phyloP scores from a whole-genome alignment of 805 yeast species.

The Grigorovia transvaalensis region DNA sequence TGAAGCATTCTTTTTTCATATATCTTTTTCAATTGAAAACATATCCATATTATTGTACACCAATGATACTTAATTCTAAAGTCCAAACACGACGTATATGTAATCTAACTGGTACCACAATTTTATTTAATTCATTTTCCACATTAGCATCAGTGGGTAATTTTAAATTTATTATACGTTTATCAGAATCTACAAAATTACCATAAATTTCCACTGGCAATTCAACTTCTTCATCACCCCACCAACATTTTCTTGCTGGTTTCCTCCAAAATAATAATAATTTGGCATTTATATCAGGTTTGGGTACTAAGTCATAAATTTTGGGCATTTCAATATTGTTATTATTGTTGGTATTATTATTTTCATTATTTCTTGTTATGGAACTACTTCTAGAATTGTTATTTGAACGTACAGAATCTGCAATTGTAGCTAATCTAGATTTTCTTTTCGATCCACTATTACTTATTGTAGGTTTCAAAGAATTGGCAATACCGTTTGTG shows the following conservation, averaged over 20 bases:
- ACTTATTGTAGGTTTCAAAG: not conserved
- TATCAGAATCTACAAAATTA: conserved; percentile 10
- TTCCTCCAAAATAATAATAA: conserved; percentile 89
- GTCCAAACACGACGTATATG: conserved; percentile 97
- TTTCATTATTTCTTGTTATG: conserved; percentile 18
- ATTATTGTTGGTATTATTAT: conserved; percentile 12
- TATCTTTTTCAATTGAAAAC: not conserved
- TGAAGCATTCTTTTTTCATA: not conserved
- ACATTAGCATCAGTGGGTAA: conserved; percentile 10
- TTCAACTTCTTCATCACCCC: conserved; percentile 60
- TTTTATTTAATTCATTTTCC: conserved; percentile 8
- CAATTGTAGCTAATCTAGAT: conserved; percentile 52
- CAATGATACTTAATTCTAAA: conserved; percentile 79
- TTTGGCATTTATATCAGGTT: conserved; percentile 40
- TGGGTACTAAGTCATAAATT: conserved; percentile 27
- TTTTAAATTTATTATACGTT: conserved; percentile 8
- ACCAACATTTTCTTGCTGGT: conserved; percentile 98
- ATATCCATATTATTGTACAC: conserved; percentile 39
- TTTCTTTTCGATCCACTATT: not conserved
- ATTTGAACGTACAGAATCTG: conserved; percentile 48
- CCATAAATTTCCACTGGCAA: conserved; percentile 29
- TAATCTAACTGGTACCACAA: conserved; percentile 44
- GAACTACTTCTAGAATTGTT: conserved; percentile 40
- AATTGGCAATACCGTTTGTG: not conserved
- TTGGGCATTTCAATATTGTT: conserved; percentile 23